Evolutionary conservation across 495 filamentous ascomycete genomes (phyloP).

Genomic region (Tuber calosporum): DNA sequence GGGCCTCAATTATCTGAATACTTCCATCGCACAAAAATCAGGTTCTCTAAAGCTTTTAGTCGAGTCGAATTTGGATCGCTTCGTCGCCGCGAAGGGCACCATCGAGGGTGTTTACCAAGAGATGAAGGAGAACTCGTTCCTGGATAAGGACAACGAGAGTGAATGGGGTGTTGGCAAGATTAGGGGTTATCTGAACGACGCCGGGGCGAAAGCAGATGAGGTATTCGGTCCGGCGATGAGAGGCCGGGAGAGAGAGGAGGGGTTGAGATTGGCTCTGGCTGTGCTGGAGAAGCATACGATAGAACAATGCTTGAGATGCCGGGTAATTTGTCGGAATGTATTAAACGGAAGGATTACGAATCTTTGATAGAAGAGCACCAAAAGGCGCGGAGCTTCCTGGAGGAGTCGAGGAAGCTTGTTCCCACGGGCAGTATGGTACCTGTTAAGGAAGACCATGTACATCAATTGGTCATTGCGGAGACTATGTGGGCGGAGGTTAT

Average conservation of each 20-base stretch:
- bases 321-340: conserved; percentile 67
- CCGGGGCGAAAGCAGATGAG: conserved; percentile 87
- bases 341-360: conserved; percentile 84
- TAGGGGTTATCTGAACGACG: conserved; percentile 75
- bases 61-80: conserved; percentile 94
- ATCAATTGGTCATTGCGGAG: conserved; percentile 77
- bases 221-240: conserved; percentile 92
- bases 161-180: conserved; percentile 92
- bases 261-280: conserved; percentile 63
- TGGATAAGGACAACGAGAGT: conserved; percentile 80
- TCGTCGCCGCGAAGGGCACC: conserved; percentile 89
- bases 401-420: conserved; percentile 62
- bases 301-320: conserved; percentile 73
- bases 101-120: conserved; percentile 98
- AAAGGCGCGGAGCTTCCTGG: conserved; percentile 65
- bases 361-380: conserved; percentile 76
- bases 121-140: conserved; percentile 77
- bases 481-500: conserved; percentile 94
- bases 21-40: conserved; percentile 93
- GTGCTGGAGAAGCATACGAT: conserved; percentile 69
- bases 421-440: conserved; percentile 48
- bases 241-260: conserved; percentile 83
- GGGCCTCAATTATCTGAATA: conserved; percentile 73
- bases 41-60: conserved; percentile 91
- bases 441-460: conserved; percentile 65